Base-by-base conservation (phyloP, 192 early-diverging fungal genomes). In the Entomortierella lignicola region DNA sequence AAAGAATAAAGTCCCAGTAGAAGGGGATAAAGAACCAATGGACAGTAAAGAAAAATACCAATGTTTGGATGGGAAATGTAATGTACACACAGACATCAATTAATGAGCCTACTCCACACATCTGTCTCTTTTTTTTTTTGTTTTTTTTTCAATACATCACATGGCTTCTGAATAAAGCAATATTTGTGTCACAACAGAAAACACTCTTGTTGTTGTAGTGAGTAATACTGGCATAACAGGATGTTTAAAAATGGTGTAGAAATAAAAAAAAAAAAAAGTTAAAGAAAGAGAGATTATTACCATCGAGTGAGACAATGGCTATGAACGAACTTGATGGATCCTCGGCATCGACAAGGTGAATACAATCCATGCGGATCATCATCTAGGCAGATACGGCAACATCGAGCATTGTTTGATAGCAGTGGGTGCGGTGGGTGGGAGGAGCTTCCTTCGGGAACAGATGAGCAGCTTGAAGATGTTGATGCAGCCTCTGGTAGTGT, bases 311-410 rank as follows among this genome's bases (percentile, higher is more conserved):
- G 50, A 37, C 75, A 79, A 50, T 79, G 75, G 27, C 66, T 69
- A 43, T 79, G 75, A 1, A 79, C 75, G 61, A 70, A 79, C 43
- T 79, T 79, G 56, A 70, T 79, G n/a, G 75, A 79, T 11, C 75
- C 75, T 37, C 75, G 66, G 43, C 75, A 79, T 6, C 68, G 61
- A 29, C 75, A 79, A 0, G 75, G 75, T 8, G 75, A 79, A 34
- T 79, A 79, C 0, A 79, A 57, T 37, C 63, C 67, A 30, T 79
- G 75, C 2, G 75, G 75, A 15, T 79, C 75, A 51, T 79, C 75
- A 23, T 79, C 75, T 8, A 79, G 75, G 39, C 75, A 79, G 48
- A 79, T 79, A 27, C 75, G 75, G 51, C 75, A 79, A 37, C 75
- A 77, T 4, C 55, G 66, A 18, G 63, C 39, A 8, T 29, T 79